Evolutionary conservation across 805 yeast genomes (phyloP).

Genomic region (Starmera pachycereana): DNA sequence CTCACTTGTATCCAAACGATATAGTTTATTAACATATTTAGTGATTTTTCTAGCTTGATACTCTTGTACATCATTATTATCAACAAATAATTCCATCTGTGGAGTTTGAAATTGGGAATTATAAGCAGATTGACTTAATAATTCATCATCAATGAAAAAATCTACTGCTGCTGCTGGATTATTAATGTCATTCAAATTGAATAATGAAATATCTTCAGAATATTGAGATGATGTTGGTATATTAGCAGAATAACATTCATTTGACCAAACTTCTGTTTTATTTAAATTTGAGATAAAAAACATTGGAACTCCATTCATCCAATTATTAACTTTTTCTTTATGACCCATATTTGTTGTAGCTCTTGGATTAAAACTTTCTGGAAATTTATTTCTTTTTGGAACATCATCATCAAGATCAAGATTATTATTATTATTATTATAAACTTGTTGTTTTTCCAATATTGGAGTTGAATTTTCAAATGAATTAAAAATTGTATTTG

Average conservation of each 20-base stretch:
- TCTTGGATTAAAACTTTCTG: slow-evolving; percentile 50
- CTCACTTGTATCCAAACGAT: slow-evolving; percentile 18
- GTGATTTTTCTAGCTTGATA: slow-evolving; percentile 45
- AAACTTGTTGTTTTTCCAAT: too few species aligned
- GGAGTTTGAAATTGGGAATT: slow-evolving; percentile 3
- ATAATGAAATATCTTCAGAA: not conserved
- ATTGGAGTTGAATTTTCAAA: too few species aligned
- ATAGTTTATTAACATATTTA: slow-evolving; percentile 28
- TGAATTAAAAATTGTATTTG: too few species aligned
- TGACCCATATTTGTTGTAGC: slow-evolving; percentile 52
- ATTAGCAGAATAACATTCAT: slow-evolving; percentile 43
- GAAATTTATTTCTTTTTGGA: slow-evolving; percentile 20
- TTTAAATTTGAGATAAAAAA: slow-evolving; percentile 16
- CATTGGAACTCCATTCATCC: slow-evolving; percentile 54
- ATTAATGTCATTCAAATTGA: not conserved
- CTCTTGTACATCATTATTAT: slow-evolving; percentile 37
- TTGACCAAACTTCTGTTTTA: slow-evolving; percentile 19
- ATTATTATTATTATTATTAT: too few species aligned
- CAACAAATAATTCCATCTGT: slow-evolving; percentile 20
- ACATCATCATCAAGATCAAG: too few species aligned
- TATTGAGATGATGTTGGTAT: slow-evolving; percentile 16
- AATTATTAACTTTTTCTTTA: slow-evolving; percentile 51
- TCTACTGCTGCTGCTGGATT: not conserved
- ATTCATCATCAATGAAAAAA: too few species aligned
- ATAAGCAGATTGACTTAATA: too few species aligned